These are phyloP conservation scores for Ensete ventricosum DNA, from an alignment of 176 grass and related monocot species.

Conservation along the genomic window DNA sequence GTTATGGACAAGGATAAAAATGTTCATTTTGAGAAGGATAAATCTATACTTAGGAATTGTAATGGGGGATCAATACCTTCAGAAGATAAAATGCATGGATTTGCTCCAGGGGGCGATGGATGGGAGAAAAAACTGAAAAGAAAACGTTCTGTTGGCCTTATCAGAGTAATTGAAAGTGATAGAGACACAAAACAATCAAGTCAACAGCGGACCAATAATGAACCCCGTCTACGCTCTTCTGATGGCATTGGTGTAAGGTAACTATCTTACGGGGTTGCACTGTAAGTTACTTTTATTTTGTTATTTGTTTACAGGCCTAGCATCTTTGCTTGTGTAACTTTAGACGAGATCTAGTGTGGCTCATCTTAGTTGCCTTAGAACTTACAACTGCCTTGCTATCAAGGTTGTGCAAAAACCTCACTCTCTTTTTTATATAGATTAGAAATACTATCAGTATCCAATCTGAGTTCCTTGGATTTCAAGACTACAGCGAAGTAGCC, in stretches of 20 bases:
- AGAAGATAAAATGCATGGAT: slow-evolving; percentile 52
- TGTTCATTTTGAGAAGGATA: slow-evolving; percentile 20
- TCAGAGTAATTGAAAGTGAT: slow-evolving; percentile 47
- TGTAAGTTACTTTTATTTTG: neutral
- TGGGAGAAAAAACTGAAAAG: slow-evolving; percentile 74
- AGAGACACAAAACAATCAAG: slow-evolving; percentile 35
- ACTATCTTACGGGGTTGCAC: neutral
- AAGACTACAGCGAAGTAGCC: neutral
- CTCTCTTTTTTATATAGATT: neutral
- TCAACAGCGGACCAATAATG: slow-evolving; percentile 33
- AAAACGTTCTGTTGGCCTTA: slow-evolving; percentile 60
- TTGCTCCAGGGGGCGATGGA: slow-evolving; percentile 55
- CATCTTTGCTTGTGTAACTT: neutral
- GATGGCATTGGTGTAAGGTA: slow-evolving; percentile 39
- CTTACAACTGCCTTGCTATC: neutral
- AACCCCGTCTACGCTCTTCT: slow-evolving; percentile 26
- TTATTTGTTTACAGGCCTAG: neutral
- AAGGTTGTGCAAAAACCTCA: neutral
- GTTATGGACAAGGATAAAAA: slow-evolving; percentile 57
- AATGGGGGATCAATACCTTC: slow-evolving; percentile 25
- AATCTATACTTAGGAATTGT: slow-evolving; percentile 22
- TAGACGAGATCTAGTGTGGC: neutral
- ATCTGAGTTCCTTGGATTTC: neutral
- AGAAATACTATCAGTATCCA: neutral
- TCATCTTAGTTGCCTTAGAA: neutral